Conservation (phyloP, 1,284 basidiomycete species). For the Ceratobasidium sp. region DNA sequence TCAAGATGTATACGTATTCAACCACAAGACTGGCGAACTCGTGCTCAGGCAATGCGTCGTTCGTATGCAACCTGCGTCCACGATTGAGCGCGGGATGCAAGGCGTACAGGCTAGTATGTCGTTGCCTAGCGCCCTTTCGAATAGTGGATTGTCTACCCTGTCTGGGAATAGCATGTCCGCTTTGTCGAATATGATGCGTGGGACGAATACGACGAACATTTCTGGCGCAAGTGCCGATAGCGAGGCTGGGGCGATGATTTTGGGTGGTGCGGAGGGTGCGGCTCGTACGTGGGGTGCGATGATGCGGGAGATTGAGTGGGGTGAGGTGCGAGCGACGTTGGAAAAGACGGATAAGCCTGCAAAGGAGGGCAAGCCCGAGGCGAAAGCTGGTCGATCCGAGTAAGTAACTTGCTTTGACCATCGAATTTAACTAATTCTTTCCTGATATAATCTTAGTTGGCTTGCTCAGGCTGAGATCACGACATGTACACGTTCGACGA, state of each 20-base stretch:
- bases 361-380: background rate
- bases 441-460: conserved; percentile 64
- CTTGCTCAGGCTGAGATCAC: conserved; percentile 85
- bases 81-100: conserved; percentile 35
- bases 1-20: conserved; percentile 67
- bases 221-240: conserved; percentile 57
- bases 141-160: conserved; percentile 27
- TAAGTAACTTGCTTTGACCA: conserved; percentile 46
- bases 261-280: conserved; percentile 68
- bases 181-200: conserved; percentile 52
- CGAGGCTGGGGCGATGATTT: conserved; percentile 58
- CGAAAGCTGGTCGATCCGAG: conserved; percentile 49
- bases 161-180: conserved; percentile 38
- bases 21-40: conserved; percentile 70
- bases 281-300: conserved; percentile 79
- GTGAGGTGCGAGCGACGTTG: conserved; percentile 64
- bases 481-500: conserved; percentile 71
- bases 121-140: conserved; percentile 13
- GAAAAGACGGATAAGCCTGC: background rate
- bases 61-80: conserved; percentile 32
- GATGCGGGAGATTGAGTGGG: conserved; percentile 66
- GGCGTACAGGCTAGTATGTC: conserved; percentile 34
- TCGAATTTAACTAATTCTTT: background rate
- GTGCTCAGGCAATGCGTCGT: conserved; percentile 66
- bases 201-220: conserved; percentile 55